phyloP scores from a whole-genome alignment of 2,329 filamentous ascomycete species.

The Cladosporium sp. region DNA sequence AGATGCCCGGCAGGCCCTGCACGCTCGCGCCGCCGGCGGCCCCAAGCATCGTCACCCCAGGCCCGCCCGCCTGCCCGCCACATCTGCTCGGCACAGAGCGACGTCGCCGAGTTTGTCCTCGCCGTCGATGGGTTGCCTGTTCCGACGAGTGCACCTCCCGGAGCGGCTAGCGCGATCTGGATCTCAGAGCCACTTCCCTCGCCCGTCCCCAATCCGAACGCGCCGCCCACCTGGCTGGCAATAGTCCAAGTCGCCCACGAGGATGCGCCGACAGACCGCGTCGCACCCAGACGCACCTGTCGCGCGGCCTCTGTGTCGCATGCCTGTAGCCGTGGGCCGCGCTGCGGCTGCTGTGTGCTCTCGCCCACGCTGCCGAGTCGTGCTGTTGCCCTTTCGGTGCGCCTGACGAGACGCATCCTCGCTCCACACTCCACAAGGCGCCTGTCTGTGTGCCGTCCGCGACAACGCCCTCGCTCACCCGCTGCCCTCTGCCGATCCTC shows the following conservation, averaged over 20 bases:
- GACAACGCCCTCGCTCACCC: constrained; percentile 1
- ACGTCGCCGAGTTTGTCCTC: constrained; percentile 3
- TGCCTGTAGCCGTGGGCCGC: neutral
- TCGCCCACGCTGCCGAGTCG: neutral
- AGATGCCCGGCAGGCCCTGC: neutral
- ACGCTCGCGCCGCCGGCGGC: neutral
- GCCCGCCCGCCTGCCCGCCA: neutral
- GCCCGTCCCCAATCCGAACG: neutral
- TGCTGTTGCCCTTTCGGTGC: constrained; percentile 10
- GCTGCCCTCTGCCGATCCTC: constrained; percentile 7
- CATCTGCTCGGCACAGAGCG: constrained; percentile 9
- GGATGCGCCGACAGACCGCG: constrained; percentile 1
- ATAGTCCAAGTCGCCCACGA: neutral
- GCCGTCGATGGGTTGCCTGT: neutral
- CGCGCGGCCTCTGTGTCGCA: neutral
- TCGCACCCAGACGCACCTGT: neutral
- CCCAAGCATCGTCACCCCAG: constrained; percentile 9
- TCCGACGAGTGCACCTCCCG: neutral
- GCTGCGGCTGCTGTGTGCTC: neutral
- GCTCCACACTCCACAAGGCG: constrained; percentile 6
- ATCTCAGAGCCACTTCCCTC: neutral
- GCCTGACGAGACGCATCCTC: constrained; percentile 6
- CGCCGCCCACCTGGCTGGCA: neutral
- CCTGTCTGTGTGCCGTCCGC: constrained; percentile 6
- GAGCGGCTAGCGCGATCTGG: constrained; percentile 7